phyloP scores from a whole-genome alignment of 2,329 filamentous ascomycete species.

The Sarocladium brachiariae region DNA sequence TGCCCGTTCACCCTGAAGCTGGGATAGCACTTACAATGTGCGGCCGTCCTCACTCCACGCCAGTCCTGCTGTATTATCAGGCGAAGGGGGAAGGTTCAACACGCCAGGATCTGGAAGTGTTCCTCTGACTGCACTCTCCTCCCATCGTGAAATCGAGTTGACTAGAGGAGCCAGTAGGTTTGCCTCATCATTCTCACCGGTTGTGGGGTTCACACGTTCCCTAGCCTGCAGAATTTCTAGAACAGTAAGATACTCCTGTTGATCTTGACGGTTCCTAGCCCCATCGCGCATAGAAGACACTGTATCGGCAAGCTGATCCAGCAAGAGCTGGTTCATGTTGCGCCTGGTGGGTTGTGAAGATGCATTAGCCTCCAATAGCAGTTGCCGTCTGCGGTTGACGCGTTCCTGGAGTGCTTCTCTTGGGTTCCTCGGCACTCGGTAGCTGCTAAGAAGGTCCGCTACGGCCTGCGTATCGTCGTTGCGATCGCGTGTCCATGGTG shows the following conservation, averaged over 20 bases:
- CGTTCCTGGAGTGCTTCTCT: conserved; percentile 7
- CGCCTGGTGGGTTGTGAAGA: conserved; percentile 17
- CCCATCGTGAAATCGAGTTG: conserved; percentile 31
- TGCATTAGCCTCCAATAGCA: conserved; percentile 21
- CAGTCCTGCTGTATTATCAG: conserved; percentile 54
- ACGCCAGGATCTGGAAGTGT: conserved; percentile 31
- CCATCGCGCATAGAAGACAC: conserved; percentile 29
- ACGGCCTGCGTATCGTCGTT: conserved; percentile 31
- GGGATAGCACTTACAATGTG: conserved; percentile 54
- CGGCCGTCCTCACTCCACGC: conserved; percentile 57
- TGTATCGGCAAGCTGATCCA: conserved; percentile 29
- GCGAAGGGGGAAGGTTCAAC: conserved; percentile 37
- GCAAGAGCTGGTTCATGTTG: conserved; percentile 23
- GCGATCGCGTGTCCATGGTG: conserved; percentile 21
- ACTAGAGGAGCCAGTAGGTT: conserved; percentile 29
- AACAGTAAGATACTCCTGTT: conserved; percentile 31
- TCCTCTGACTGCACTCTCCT: conserved; percentile 28
- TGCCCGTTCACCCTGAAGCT: background rate
- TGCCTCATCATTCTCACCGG: conserved; percentile 27
- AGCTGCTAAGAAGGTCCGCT: conserved; percentile 30
- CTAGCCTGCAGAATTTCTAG: conserved; percentile 30
- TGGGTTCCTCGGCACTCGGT: conserved; percentile 26
- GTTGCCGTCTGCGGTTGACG: conserved; percentile 17
- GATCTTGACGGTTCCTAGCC: conserved; percentile 15
- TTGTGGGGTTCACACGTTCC: conserved; percentile 16